Conservation (phyloP, 2,329 filamentous ascomycete species). For the Cladosporium halotolerans region DNA sequence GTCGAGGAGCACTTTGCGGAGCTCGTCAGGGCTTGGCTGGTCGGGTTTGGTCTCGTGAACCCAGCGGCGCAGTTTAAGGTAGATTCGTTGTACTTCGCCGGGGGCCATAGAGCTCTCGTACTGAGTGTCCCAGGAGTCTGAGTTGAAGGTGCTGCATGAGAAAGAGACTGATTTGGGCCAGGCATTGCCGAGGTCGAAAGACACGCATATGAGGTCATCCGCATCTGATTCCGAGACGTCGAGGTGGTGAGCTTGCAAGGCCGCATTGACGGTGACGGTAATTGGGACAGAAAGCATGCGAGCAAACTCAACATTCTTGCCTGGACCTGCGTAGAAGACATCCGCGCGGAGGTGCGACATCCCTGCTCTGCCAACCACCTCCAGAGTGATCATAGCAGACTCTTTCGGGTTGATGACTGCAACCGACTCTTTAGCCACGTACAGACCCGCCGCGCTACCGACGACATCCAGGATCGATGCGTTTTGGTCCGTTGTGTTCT, state of each 20-base stretch:
- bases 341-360: constrained; percentile 73
- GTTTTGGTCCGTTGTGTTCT: constrained; percentile 60
- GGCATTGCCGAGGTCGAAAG: constrained; percentile 80
- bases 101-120: constrained; percentile 14
- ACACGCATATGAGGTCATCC: constrained; percentile 66
- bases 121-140: constrained; percentile 1
- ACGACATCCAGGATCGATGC: constrained; percentile 48
- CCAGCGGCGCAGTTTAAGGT: constrained; percentile 12
- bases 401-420: neutral
- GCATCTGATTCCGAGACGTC: constrained; percentile 62
- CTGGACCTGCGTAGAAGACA: constrained; percentile 59
- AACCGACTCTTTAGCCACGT: neutral
- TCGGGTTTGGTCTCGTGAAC: constrained; percentile 10
- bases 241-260: constrained; percentile 72
- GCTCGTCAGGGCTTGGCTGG: constrained; percentile 10
- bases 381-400: constrained; percentile 68
- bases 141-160: constrained; percentile 14
- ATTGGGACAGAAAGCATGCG: constrained; percentile 61
- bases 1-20: constrained; percentile 16
- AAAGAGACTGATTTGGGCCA: constrained; percentile 72
- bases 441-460: constrained; percentile 15
- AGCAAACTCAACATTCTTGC: constrained; percentile 14
- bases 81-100: constrained; percentile 19
- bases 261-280: constrained; percentile 85
- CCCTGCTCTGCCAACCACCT: constrained; percentile 80